Evolutionary conservation across 345 rosid species (phyloP).

Genomic region (Bruguiera gymnorhiza): DNA sequence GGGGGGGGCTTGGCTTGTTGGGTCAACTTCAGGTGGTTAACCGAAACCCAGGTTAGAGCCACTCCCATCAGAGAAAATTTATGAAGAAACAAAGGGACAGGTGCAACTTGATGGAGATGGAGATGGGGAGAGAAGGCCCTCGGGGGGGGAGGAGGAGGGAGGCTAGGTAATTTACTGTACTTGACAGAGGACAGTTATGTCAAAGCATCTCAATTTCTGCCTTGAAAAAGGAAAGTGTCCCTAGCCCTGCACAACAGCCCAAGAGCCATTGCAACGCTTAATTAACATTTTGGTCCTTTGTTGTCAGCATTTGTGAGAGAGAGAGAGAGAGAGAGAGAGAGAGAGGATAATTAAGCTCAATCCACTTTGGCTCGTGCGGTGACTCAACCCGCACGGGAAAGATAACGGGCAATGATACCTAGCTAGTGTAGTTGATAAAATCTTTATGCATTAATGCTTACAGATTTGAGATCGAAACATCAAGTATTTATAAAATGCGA

Average conservation of each 20-base stretch:
- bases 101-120: not conserved
- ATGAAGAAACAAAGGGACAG: not conserved
- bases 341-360: not conserved
- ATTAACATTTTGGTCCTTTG: conserved; percentile 28
- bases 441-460: too few relatives aligned
- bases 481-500: too few relatives aligned
- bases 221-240: conserved; percentile 30
- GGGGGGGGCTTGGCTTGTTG: conserved; percentile 16
- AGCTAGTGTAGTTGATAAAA: too few relatives aligned
- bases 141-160: not conserved
- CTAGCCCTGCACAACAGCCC: conserved; percentile 24
- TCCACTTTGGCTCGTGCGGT: conserved; percentile 27
- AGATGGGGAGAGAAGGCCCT: not conserved
- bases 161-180: conserved; percentile 23
- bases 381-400: not conserved
- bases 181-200: conserved; percentile 24
- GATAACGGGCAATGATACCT: not conserved
- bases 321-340: not conserved
- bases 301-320: conserved; percentile 33
- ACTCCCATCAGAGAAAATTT: not conserved
- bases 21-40: conserved; percentile 55
- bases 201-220: conserved; percentile 28
- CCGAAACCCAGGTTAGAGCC: conserved; percentile 32
- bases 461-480: too few relatives aligned
- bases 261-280: conserved; percentile 14